These are phyloP conservation scores for Vigna unguiculata DNA, from an alignment of 306 rosid genomes.

Conservation along the genomic window DNA sequence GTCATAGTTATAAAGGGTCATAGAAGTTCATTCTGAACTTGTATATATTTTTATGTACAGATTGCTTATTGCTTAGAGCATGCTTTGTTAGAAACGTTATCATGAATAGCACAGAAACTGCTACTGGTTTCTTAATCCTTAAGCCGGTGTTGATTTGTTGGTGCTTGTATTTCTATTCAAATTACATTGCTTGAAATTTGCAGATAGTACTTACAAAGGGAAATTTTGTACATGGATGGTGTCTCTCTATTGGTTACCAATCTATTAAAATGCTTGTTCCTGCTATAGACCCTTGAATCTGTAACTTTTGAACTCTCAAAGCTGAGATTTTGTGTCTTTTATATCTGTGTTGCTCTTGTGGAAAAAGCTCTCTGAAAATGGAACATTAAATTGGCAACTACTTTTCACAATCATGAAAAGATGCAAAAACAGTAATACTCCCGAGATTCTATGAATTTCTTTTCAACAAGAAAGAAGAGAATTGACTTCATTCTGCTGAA, in stretches of 20 bases:
- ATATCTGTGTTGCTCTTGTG: not conserved
- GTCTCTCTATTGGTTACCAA: not conserved
- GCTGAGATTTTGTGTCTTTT: slow-evolving; percentile 28
- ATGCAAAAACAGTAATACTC: not conserved
- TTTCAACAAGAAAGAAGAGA: slow-evolving; percentile 7
- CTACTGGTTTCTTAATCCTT: slow-evolving; percentile 34
- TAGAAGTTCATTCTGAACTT: slow-evolving; percentile 42
- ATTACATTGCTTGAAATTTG: slow-evolving; percentile 9
- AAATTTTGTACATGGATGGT: slow-evolving; percentile 4
- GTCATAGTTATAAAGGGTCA: slow-evolving; percentile 46
- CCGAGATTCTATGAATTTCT: slow-evolving; percentile 19
- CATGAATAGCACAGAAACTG: slow-evolving; percentile 32
- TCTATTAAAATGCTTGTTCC: slow-evolving; percentile 14
- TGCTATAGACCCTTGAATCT: slow-evolving; percentile 13
- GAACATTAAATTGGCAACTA: slow-evolving; percentile 8
- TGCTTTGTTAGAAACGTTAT: slow-evolving; percentile 40
- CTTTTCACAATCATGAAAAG: slow-evolving; percentile 29
- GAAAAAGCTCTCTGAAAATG: not conserved
- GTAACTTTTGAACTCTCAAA: not conserved
- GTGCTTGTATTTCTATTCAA: slow-evolving; percentile 18
- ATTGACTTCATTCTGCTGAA: not conserved
- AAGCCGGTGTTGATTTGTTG: slow-evolving; percentile 30
- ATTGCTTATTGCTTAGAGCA: slow-evolving; percentile 40
- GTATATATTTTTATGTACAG: slow-evolving; percentile 52
- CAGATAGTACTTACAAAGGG: not conserved